These are phyloP conservation scores for Xylaria sp. DNA, from an alignment of 2,329 filamentous ascomycete species.

Conservation along the genomic window DNA sequence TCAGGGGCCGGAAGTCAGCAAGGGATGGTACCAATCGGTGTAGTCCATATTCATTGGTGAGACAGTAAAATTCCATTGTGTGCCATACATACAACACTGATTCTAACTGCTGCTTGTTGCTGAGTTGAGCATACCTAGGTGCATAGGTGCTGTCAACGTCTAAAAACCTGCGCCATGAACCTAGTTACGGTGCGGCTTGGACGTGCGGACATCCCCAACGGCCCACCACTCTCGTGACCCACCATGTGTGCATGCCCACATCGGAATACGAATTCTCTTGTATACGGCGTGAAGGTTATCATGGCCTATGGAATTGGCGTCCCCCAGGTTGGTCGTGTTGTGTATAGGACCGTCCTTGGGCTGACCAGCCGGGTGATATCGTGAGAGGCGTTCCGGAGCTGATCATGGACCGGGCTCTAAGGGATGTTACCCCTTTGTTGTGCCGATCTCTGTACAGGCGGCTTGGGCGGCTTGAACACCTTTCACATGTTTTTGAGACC, in stretches of 20 bases:
- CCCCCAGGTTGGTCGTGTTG: constrained; percentile 12
- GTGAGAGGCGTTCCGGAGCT: constrained; percentile 17
- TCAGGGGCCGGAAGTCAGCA: constrained; percentile 34
- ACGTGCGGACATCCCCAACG: constrained; percentile 52
- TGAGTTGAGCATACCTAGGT: constrained; percentile 34
- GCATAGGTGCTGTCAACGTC: constrained; percentile 25
- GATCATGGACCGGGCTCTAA: constrained; percentile 19
- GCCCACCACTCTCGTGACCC: constrained; percentile 45
- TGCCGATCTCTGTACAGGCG: constrained; percentile 1
- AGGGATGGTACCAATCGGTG: constrained; percentile 34
- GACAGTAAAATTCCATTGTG: constrained; percentile 40
- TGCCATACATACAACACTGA: constrained; percentile 24
- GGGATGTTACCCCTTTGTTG: constrained; percentile 5
- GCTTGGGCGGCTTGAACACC: constrained; percentile 3
- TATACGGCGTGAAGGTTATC: constrained; percentile 37
- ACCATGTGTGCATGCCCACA: constrained; percentile 41
- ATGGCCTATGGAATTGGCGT: constrained; percentile 22
- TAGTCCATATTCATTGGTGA: constrained; percentile 36
- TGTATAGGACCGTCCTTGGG: constrained; percentile 14
- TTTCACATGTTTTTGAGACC: constrained; percentile 34
- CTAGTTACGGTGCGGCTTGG: constrained; percentile 44
- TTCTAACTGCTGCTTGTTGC: constrained; percentile 31
- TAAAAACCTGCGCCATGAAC: constrained; percentile 41
- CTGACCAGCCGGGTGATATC: constrained; percentile 15
- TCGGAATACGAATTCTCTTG: constrained; percentile 42